Evolutionary conservation across 495 filamentous ascomycete genomes (phyloP).

Genomic region (Achaetomiella virescens): DNA sequence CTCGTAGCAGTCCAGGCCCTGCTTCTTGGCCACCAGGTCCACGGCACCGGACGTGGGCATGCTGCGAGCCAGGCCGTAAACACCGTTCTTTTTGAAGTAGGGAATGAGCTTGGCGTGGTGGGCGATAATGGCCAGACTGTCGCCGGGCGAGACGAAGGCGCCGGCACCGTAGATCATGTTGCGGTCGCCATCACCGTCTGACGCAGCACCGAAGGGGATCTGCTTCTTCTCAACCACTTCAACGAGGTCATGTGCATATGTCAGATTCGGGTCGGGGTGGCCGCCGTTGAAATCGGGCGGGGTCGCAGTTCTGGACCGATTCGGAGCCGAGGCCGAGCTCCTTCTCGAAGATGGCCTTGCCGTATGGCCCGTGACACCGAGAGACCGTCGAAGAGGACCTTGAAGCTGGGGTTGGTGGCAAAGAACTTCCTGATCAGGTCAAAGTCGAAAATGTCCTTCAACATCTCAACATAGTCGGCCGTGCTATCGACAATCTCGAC

Average conservation of each 20-base stretch:
- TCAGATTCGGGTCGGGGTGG: slow-evolving; percentile 95
- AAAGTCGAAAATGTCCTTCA: slow-evolving; percentile 98
- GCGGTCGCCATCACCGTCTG: slow-evolving; percentile 93
- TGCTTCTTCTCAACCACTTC: slow-evolving; percentile 85
- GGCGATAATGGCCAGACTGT: slow-evolving; percentile 94
- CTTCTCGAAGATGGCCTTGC: slow-evolving; percentile 85
- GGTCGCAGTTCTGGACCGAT: slow-evolving; percentile 89
- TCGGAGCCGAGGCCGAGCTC: slow-evolving; percentile 72
- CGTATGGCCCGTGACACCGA: slow-evolving; percentile 95
- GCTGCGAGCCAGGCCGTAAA: slow-evolving; percentile 87
- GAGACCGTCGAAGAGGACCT: slow-evolving; percentile 91
- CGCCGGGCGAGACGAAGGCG: slow-evolving; percentile 92
- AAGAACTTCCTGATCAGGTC: slow-evolving; percentile 91
- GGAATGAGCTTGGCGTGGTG: slow-evolving; percentile 93
- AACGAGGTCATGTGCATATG: slow-evolving; percentile 94
- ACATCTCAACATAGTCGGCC: slow-evolving; percentile 84
- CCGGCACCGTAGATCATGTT: slow-evolving; percentile 99
- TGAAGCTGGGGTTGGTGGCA: slow-evolving; percentile 77
- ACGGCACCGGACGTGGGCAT: slow-evolving; percentile 97
- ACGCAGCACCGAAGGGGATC: slow-evolving; percentile 93
- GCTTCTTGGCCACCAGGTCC: slow-evolving; percentile 88
- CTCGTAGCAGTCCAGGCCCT: slow-evolving; percentile 89
- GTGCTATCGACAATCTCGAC: slow-evolving; percentile 93
- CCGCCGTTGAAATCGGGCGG: slow-evolving; percentile 94
- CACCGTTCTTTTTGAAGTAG: slow-evolving; percentile 95